A percentile compares a stretch with the other conserved stretches of the same genome.
phyloP scores from a whole-genome alignment of 2,329 filamentous ascomycete species.

The Helotiales sp. region DNA sequence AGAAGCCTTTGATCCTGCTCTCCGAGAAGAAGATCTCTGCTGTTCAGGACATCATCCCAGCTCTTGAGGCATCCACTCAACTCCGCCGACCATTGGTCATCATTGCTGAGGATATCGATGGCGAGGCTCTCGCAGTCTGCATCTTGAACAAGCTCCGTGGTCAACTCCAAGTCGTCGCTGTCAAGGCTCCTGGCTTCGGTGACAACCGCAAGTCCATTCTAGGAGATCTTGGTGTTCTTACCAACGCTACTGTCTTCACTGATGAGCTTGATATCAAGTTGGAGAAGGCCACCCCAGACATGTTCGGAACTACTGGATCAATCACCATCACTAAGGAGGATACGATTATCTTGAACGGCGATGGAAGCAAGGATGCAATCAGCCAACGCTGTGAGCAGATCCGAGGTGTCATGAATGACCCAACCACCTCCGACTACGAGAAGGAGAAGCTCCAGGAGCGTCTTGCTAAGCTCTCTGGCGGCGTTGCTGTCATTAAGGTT shows the following conservation, averaged over 20 bases:
- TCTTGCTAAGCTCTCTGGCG: slow-evolving; percentile 97
- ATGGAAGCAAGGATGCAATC: slow-evolving; percentile 92
- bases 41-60: slow-evolving; percentile 97
- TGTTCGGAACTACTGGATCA: slow-evolving; percentile 95
- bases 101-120: slow-evolving; percentile 98
- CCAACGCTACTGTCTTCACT: slow-evolving; percentile 96
- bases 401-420: slow-evolving; percentile 92
- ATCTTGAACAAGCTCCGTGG: slow-evolving; percentile 99
- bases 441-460: slow-evolving; percentile 99
- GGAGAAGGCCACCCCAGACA: slow-evolving; percentile 93
- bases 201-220: slow-evolving; percentile 99
- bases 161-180: slow-evolving; percentile 96
- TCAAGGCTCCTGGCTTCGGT: slow-evolving; percentile 99
- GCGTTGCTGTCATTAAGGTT: slow-evolving; percentile 99
- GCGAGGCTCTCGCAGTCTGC: slow-evolving; percentile 97
- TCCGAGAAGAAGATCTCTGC: slow-evolving; percentile 99
- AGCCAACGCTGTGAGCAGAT: slow-evolving; percentile 98
- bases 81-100: slow-evolving; percentile 95
- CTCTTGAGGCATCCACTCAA: slow-evolving; percentile 95
- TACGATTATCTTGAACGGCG: slow-evolving; percentile 97
- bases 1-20: slow-evolving; percentile 97
- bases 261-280: slow-evolving; percentile 99
- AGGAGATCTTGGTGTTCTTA: slow-evolving; percentile 92
- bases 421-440: slow-evolving; percentile 96
- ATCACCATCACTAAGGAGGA: slow-evolving; percentile 99